phyloP scores from a whole-genome alignment of 192 early-diverging fungal genomes.

The Gamsiella multidivaricata region DNA sequence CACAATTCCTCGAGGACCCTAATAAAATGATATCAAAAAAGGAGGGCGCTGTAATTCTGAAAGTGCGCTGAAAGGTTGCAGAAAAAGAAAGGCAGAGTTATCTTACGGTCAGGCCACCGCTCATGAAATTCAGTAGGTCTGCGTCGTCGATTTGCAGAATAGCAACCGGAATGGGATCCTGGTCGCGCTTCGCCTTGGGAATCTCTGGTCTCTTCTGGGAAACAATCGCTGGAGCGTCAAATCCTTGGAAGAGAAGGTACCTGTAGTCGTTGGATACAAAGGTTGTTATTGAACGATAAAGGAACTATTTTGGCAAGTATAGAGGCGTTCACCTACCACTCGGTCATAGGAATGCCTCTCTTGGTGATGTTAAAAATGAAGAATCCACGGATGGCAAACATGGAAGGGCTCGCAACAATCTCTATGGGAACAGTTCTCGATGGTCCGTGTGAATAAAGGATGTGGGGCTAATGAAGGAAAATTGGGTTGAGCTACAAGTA shows the following conservation, averaged over 20 bases:
- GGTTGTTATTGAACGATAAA: neutral
- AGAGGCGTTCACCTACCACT: slow-evolving; percentile 15
- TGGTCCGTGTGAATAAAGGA: neutral
- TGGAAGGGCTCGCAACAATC: slow-evolving; percentile 24
- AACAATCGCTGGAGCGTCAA: slow-evolving; percentile 32
- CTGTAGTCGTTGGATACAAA: neutral
- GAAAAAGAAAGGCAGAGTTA: neutral
- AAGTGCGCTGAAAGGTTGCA: neutral
- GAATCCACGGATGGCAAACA: slow-evolving; percentile 48
- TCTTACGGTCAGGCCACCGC: slow-evolving; percentile 40
- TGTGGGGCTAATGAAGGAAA: neutral
- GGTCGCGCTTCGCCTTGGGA: slow-evolving; percentile 40
- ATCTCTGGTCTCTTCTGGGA: slow-evolving; percentile 43
- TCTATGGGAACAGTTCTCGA: slow-evolving; percentile 28
- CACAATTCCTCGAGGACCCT: slow-evolving; percentile 48
- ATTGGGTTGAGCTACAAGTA: neutral
- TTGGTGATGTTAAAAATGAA: slow-evolving; percentile 50
- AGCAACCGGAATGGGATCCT: slow-evolving; percentile 46
- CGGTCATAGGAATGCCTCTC: slow-evolving; percentile 31
- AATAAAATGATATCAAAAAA: neutral
- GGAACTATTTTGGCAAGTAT: neutral
- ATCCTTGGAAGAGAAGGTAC: slow-evolving; percentile 46
- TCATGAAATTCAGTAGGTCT: slow-evolving; percentile 52
- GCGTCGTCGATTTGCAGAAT: slow-evolving; percentile 48
- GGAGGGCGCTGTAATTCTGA: too few species aligned